Evolutionary conservation across 805 yeast species (phyloP).

Genomic region (Nakazawaea ambrosiae): DNA sequence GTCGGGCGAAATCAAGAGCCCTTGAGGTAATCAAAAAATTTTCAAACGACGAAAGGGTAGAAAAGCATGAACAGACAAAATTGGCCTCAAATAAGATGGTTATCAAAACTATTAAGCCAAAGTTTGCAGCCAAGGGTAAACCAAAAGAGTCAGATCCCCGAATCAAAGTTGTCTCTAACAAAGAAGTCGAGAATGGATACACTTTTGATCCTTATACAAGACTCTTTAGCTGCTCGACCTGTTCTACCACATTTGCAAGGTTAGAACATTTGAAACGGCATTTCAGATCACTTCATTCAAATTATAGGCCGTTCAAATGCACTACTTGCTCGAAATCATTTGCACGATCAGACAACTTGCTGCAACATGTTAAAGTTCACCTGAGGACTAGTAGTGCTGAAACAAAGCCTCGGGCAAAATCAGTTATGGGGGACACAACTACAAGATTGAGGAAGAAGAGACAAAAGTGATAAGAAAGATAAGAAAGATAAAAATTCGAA

Average conservation of each 20-base stretch:
- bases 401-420: no score
- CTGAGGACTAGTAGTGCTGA: no score
- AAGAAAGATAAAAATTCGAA: no score
- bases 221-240: conserved; percentile 3
- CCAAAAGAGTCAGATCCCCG: neutral
- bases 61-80: no score
- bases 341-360: conserved; percentile 60
- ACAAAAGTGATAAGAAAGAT: no score
- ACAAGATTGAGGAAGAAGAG: no score
- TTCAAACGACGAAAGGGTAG: no score
- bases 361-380: conserved; percentile 57
- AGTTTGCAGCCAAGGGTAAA: neutral
- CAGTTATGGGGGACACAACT: no score
- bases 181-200: neutral
- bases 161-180: neutral
- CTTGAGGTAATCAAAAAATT: no score
- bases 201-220: no score
- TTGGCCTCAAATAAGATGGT: no score
- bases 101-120: no score
- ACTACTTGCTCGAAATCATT: conserved; percentile 51
- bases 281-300: conserved; percentile 57
- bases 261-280: conserved; percentile 66
- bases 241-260: conserved; percentile 35
- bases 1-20: conserved; percentile 3
- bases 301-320: conserved; percentile 55